Evolutionary conservation across 371 early-diverging fungal species (phyloP), one percentile per base, ranked within the genome.

Genomic region (Thermomucor indicae-seudaticae): DNA sequence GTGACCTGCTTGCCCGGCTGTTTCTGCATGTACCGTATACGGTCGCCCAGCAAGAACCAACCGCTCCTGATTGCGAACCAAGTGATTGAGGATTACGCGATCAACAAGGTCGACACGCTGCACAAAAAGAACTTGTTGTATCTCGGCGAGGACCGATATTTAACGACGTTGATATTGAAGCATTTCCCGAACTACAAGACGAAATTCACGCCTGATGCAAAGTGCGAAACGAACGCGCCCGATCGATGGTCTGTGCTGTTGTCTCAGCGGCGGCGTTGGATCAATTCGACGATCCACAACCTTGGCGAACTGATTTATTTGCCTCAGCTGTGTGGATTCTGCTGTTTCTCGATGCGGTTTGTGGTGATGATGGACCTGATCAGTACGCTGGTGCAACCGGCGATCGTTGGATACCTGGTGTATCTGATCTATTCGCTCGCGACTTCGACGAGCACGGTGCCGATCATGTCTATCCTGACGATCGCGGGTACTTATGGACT

Each of bases 111-210:
- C 42, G 92, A 94, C 57, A 99, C 99, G 0, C 82, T 99, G 30
- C 99, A 99, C 80, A 85, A 83, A 79, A 98, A 88, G 79, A 95
- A 86, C 74, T 71, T 88, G 72, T 84, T 85, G 54, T 75, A 67
- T n/a, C 67, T 90, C 30, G 90, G 90, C 43, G 90, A 90, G 63
- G 90, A 90, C 61, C 88, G 90, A 16, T 95, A 92, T 62, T 67
- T 96, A 58, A 98, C 99, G 1, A 99, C 99, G 1, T 78, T 99
- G 40, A 88, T 99, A 73, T 81, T 99, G 55, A 98, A 98, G 74
- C 90, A 95, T 66, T 98, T 98, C 80, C 95, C 98, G 22, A 84
- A 84, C 63, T 84, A 85, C 77, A 95, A 95, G 70, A 88, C 91
- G 54, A 90, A 91, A 57, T 99, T 99, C 76, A 88, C 91, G 1